Percentiles rank a stretch among this genome's conserved stretches.
Evolutionary conservation across 345 rosid species (phyloP).

Genomic region (Moringa oleifera): DNA sequence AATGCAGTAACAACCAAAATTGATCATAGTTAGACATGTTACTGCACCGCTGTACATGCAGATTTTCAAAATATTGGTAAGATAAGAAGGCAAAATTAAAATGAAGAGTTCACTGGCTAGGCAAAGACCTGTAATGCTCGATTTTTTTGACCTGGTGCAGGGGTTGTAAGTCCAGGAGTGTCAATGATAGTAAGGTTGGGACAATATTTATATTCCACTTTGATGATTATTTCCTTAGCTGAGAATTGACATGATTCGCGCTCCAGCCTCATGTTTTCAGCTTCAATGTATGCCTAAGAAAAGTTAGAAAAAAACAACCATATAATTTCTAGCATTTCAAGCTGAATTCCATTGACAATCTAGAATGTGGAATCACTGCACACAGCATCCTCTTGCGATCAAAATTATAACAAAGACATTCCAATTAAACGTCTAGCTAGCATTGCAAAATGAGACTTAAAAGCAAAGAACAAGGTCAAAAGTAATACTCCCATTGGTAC

Average conservation of each 20-base stretch:
- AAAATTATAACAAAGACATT: too few species aligned
- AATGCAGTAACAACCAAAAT: slow-evolving; percentile 13
- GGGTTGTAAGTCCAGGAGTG: slow-evolving; percentile 92
- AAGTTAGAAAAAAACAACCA: not conserved
- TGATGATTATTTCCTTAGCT: slow-evolving; percentile 74
- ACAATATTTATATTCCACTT: slow-evolving; percentile 76
- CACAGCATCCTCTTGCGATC: not conserved
- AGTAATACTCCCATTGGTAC: too few species aligned
- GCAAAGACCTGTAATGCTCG: slow-evolving; percentile 60
- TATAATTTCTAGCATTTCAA: not conserved
- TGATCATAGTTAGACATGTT: too few species aligned
- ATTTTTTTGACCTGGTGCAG: slow-evolving; percentile 79
- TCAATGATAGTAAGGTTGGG: slow-evolving; percentile 91
- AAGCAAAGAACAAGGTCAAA: not conserved
- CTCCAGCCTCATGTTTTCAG: slow-evolving; percentile 85
- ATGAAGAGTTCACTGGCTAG: not conserved
- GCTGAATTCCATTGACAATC: not conserved
- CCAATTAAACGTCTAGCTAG: not conserved
- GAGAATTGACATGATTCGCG: slow-evolving; percentile 67
- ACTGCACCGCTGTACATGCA: too few species aligned
- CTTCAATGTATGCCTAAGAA: slow-evolving; percentile 69
- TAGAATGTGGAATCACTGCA: not conserved
- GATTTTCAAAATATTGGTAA: not conserved
- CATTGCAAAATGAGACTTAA: not conserved
- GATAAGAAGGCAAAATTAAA: not conserved